A percentile compares a stretch with the other conserved stretches of the same genome.
phyloP scores from a whole-genome alignment of 1,284 basidiomycete genomes.

The Cryptococcus neoformans region DNA sequence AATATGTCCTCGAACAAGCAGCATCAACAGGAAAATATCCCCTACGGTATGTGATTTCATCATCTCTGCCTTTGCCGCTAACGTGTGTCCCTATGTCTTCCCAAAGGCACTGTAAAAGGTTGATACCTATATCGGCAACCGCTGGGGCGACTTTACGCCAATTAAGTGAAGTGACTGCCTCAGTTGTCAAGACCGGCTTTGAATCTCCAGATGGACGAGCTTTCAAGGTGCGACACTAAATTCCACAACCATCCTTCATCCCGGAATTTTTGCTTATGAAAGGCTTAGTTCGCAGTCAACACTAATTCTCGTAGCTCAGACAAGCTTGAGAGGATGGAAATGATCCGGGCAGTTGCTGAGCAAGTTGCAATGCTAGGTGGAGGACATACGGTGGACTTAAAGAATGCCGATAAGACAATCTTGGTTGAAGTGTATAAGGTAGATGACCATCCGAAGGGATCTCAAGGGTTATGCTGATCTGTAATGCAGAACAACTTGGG shows the following conservation, averaged over 20 bases:
- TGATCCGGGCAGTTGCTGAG: constrained; percentile 41
- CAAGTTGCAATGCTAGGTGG: constrained; percentile 27
- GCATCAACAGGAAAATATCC: constrained; percentile 32
- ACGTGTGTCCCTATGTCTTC: no score
- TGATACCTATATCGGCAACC: constrained; percentile 31
- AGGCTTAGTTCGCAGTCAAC: constrained; percentile 32
- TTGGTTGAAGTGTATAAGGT: constrained; percentile 40
- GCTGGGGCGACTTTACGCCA: constrained; percentile 24
- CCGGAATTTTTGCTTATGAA: no score
- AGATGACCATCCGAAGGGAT: constrained; percentile 2
- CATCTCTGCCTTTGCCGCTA: no score
- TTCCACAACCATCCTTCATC: no score
- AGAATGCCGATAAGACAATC: constrained; percentile 36
- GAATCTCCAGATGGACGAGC: constrained; percentile 13
- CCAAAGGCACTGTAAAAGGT: constrained; percentile 31
- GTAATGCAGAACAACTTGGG: constrained; percentile 27
- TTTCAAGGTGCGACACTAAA: constrained; percentile 5
- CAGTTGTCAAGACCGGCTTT: constrained; percentile 20
- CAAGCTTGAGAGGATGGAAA: constrained; percentile 34
- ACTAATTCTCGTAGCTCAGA: constrained; percentile 33
- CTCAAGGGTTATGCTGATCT: neutral
- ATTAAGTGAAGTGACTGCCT: constrained; percentile 19
- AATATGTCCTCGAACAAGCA: constrained; percentile 32
- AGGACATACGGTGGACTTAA: constrained; percentile 41
- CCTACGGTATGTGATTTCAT: constrained; percentile 19